phyloP scores from a whole-genome alignment of 192 early-diverging fungal genomes.

The Linnemannia schmuckeri region DNA sequence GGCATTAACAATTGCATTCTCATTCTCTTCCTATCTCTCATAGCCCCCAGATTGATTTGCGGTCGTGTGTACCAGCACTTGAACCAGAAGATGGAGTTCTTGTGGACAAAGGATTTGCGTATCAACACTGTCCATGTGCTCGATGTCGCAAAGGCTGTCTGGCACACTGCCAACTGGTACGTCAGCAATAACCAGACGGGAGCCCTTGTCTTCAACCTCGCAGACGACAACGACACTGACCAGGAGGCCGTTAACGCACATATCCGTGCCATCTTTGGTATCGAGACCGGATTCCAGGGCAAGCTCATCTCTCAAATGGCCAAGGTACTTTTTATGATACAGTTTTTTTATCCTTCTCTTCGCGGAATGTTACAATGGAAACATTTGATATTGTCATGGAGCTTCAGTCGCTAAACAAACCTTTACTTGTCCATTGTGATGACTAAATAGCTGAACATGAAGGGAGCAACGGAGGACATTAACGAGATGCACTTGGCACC shows the following conservation, averaged over 20 bases:
- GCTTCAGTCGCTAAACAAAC: neutral
- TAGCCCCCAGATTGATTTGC: conserved; percentile 92
- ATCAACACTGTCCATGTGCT: conserved; percentile 95
- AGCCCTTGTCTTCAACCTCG: conserved; percentile 82
- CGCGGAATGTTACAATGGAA: neutral
- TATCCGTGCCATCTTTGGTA: conserved; percentile 81
- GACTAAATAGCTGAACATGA: conserved; percentile 76
- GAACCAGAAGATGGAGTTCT: conserved; percentile 90
- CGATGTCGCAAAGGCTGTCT: conserved; percentile 81
- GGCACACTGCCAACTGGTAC: conserved; percentile 70
- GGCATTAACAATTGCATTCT: neutral
- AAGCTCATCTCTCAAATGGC: conserved; percentile 82
- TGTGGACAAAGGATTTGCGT: conserved; percentile 94
- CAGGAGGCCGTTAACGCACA: conserved; percentile 83
- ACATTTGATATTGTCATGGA: no score
- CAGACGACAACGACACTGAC: conserved; percentile 90
- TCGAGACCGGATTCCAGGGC: conserved; percentile 88
- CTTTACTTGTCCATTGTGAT: neutral
- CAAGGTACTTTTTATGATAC: conserved; percentile 64
- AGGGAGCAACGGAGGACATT: conserved; percentile 90
- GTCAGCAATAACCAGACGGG: conserved; percentile 61
- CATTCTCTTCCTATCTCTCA: conserved; percentile 31
- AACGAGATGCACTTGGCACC: conserved; percentile 95
- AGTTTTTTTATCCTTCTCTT: no score
- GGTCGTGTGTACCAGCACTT: conserved; percentile 89